These are phyloP conservation scores for Deinandra increscens DNA, from an alignment of 129 eudicot species.

Conservation along the genomic window DNA sequence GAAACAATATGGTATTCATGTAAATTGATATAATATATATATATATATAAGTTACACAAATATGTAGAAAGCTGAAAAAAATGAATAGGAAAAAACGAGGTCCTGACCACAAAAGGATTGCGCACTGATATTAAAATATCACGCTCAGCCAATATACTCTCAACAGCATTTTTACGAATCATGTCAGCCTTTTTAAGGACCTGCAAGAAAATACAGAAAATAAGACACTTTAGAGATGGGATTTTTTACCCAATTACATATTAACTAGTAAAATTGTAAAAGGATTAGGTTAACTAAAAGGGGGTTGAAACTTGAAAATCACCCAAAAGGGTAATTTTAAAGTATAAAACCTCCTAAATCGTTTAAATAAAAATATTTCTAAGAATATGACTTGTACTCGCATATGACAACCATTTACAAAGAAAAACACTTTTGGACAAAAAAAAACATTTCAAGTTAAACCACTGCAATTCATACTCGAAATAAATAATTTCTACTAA, in stretches of 20 bases:
- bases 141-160: slow-evolving; percentile 96
- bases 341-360: not conserved
- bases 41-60: slow-evolving; percentile 6
- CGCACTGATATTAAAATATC: slow-evolving; percentile 92
- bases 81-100: not conserved
- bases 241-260: slow-evolving; percentile 7
- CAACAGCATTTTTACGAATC: slow-evolving; percentile 97
- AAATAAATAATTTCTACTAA: not conserved
- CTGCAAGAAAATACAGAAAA: slow-evolving; percentile 41
- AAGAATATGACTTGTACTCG: not conserved
- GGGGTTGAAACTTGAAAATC: not conserved
- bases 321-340: not conserved
- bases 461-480: not conserved
- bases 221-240: not conserved
- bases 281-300: not conserved
- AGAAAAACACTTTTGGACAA: not conserved
- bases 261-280: not conserved
- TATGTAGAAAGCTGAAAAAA: slow-evolving; percentile 21
- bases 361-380: not conserved
- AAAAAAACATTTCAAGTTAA: not conserved
- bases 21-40: too few species aligned
- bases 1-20: slow-evolving; percentile 23
- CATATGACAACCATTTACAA: not conserved
- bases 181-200: slow-evolving; percentile 95
- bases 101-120: slow-evolving; percentile 98